phyloP scores from a whole-genome alignment of 139 green algal species.

The Haematococcus sp. region DNA sequence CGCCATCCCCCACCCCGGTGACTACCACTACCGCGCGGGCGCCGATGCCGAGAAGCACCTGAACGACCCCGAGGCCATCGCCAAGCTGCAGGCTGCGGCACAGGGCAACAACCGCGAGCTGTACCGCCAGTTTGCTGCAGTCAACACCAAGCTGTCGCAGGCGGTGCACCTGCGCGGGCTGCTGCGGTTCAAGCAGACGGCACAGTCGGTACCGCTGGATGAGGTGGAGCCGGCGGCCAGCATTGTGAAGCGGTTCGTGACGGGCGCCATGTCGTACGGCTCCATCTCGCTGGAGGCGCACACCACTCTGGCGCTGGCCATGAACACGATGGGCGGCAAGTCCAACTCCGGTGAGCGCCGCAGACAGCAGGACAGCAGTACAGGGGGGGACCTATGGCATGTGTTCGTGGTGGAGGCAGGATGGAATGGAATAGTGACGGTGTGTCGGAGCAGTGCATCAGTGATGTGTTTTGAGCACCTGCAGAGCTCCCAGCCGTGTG shows the following conservation, averaged over 20 bases:
- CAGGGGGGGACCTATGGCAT: no score
- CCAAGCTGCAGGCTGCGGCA: conserved; percentile 71
- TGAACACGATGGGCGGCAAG: conserved; percentile 88
- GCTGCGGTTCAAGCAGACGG: conserved; percentile 74
- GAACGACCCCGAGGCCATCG: conserved; percentile 90
- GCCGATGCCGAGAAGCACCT: conserved; percentile 80
- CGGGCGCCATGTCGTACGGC: conserved; percentile 61
- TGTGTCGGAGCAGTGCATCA: no score
- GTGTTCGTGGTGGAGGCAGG: no score
- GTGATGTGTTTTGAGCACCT: no score
- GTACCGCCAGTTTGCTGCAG: conserved; percentile 68
- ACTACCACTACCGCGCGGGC: conserved; percentile 74
- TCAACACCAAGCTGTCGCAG: conserved; percentile 66
- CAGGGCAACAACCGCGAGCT: conserved; percentile 63
- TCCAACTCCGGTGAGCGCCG: conserved; percentile 63
- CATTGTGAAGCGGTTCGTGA: conserved; percentile 94
- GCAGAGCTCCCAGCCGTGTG: no score
- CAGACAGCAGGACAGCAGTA: no score
- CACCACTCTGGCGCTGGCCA: conserved; percentile 88
- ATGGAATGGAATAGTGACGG: no score
- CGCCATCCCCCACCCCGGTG: conserved; percentile 55
- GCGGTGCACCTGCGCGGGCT: conserved; percentile 83
- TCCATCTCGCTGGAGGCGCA: conserved; percentile 91
- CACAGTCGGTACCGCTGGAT: conserved; percentile 30
- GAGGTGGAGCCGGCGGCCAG: conserved; percentile 84